Conservation (phyloP, 441 rosid genomes). For the Adansonia madagascariensis region DNA sequence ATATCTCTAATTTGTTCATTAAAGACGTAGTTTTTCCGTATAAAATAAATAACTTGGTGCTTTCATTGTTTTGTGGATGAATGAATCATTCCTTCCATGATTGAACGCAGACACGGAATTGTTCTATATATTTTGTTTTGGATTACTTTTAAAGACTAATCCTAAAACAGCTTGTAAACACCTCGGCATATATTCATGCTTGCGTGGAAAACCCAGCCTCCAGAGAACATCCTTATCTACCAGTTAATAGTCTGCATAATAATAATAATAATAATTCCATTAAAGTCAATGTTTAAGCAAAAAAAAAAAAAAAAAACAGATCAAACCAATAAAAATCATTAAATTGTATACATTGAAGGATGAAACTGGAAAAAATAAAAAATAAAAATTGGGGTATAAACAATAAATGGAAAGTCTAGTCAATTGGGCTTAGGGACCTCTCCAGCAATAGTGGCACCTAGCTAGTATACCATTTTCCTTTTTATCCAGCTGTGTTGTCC, state of each 20-base stretch:
- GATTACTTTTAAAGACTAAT: background rate
- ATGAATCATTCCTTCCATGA: background rate
- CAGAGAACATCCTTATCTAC: constrained; percentile 13
- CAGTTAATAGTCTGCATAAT: background rate
- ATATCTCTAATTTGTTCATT: background rate
- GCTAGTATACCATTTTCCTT: too few relatives aligned
- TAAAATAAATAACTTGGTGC: background rate
- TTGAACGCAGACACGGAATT: background rate
- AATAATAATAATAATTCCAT: too few relatives aligned
- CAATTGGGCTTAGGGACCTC: too few relatives aligned
- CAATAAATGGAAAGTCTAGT: too few relatives aligned
- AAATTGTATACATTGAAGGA: too few relatives aligned
- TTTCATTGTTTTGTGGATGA: background rate
- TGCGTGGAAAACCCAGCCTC: constrained; percentile 6
- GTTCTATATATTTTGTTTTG: background rate
- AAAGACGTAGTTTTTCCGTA: background rate
- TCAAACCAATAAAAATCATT: too few relatives aligned
- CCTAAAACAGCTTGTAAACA: constrained; percentile 11
- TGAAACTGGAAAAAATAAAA: too few relatives aligned
- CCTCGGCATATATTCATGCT: constrained; percentile 7
- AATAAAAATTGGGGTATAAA: too few relatives aligned
- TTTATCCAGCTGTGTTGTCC: too few relatives aligned
- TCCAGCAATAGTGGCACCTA: too few relatives aligned
- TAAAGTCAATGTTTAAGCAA: too few relatives aligned
- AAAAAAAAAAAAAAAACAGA: too few relatives aligned